Evolutionary conservation across 495 filamentous ascomycete genomes (phyloP), one percentile per base, ranked within the genome.

Genomic region (Venustampulla echinocandica): DNA sequence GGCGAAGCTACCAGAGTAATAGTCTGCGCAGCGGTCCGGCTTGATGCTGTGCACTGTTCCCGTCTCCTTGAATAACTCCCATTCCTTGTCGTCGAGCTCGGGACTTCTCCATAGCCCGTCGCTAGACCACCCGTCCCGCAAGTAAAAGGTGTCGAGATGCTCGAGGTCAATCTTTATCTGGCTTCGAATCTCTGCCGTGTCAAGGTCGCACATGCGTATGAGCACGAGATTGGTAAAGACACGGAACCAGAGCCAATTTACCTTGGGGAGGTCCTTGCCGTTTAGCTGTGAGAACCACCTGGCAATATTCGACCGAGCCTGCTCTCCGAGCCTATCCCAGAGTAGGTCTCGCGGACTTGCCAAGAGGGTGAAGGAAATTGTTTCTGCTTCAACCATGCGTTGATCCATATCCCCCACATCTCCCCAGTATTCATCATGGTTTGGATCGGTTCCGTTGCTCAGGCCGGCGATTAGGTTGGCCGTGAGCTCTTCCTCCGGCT

Each of bases 331-430:
- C n/a, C n/a, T n/a, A n/a, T n/a, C n/a, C n/a, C n/a, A n/a, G n/a
- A n/a, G n/a, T n/a, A n/a, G n/a, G n/a, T n/a, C n/a, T n/a, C n/a
- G n/a, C 15, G 55, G 55, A 0, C 43, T 47, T 10, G 46, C 51
- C 9, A 58, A 55, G 7, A 64, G 50, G 1, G 57, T 52, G 43
- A 54, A 66, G 2, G 74, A 74, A 46, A 81, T 73, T 4, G 75
- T 73, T 54, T 73, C 76, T 60, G 76, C 74, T 51, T 80, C 78
- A 14, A 79, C 77, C 75, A 79, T 80, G 3, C 77, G 64, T 59
- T 80, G 75, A 45, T 80, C 76, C 11, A 64, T 49, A 53, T 75
- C 70, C 44, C 70, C 63, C 44, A 75, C 67, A 21, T 71, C 61
- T 2, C 76, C 76, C 75, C 76, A 82, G 54, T 71, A 80, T 53